These are phyloP conservation scores for Trichoderma asperellum DNA, from an alignment of 2,329 filamentous ascomycete genomes.

Conservation along the genomic window DNA sequence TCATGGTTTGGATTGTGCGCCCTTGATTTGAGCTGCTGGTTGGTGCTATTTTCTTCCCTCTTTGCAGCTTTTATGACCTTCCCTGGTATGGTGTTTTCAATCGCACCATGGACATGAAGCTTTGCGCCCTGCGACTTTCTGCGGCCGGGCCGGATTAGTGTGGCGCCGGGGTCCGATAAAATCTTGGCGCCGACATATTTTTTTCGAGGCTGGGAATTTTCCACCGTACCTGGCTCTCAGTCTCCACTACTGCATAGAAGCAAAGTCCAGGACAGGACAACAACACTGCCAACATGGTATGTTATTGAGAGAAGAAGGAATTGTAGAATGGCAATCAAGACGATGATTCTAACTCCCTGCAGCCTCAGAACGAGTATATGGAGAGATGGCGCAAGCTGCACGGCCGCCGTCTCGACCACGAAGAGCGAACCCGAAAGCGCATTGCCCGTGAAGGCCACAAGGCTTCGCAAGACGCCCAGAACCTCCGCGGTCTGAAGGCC, in stretches of 20 bases:
- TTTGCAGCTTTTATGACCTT: constrained; percentile 31
- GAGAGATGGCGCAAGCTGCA: constrained; percentile 69
- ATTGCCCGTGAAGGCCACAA: constrained; percentile 87
- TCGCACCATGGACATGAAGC: constrained; percentile 5
- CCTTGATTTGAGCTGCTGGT: constrained; percentile 26
- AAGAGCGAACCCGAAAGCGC: constrained; percentile 87
- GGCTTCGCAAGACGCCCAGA: constrained; percentile 87
- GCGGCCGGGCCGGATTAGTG: constrained; percentile 40
- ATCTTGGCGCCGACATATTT: constrained; percentile 31
- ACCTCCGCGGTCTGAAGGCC: constrained; percentile 85
- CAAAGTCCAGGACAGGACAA: constrained; percentile 20
- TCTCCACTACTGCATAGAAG: constrained; percentile 21
- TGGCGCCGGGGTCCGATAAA: constrained; percentile 41
- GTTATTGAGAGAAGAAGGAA: constrained; percentile 24
- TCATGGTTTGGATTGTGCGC: constrained; percentile 46
- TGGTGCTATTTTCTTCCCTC: constrained; percentile 28
- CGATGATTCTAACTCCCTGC: constrained; percentile 36
- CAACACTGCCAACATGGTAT: constrained; percentile 40
- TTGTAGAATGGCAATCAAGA: background rate
- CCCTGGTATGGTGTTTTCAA: constrained; percentile 13
- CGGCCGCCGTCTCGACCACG: constrained; percentile 70
- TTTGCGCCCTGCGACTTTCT: constrained; percentile 21
- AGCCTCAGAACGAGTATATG: constrained; percentile 81
- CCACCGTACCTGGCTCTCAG: constrained; percentile 28
- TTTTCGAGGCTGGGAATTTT: constrained; percentile 37